Evolutionary conservation across 2,329 filamentous ascomycete genomes (phyloP), one percentile per base, ranked within the genome.

Genomic region (Acrodontium crateriforme): DNA sequence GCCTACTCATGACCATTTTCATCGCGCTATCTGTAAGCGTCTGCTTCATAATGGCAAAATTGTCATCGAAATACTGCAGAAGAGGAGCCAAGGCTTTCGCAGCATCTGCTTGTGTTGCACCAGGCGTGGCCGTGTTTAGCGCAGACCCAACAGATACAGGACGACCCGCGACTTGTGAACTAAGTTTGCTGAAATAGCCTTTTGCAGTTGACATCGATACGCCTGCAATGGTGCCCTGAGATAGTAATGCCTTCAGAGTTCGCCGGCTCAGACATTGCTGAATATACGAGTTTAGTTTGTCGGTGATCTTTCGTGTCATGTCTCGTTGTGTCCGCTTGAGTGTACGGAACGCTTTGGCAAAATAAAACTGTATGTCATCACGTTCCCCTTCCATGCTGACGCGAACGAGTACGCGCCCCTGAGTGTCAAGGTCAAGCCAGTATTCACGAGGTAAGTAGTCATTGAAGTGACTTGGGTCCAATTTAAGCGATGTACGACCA

Each of bases 351-450:
- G 89, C 81, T 57, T 94, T 95, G 44, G 85, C 89, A 55, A 95
- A 95, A 49, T 94, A 87, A 55, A 98, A 98, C 47, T 94, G 82
- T 33, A 98, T 98, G 50, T 98, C 89, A 50, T 98, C 89, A 37
- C 89, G 72, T 58, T 98, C 89, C 28, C 89, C 89, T 58, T 98
- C 89, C 89, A 98, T 98, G 50, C 84, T 94, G 28, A 98, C 84
- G 37, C 87, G 72, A 28, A 98, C 70, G 32, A 98, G 59, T 17
- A 98, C 58, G 27, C 87, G 71, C 6, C 89, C 89, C 54, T 98
- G 89, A 0, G 87, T 93, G 52, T 98, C 89, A 25, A 98, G 69
- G 49, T 95, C 87, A 11, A 98, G 71, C 89, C 89, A 98, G 53
- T 93, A 95, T 54, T 98, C 89, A 38, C 85, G 73, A 10, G 89